Evolutionary conservation across 148 eudicot species (phyloP).

Genomic region (Spergularia bocconei): DNA sequence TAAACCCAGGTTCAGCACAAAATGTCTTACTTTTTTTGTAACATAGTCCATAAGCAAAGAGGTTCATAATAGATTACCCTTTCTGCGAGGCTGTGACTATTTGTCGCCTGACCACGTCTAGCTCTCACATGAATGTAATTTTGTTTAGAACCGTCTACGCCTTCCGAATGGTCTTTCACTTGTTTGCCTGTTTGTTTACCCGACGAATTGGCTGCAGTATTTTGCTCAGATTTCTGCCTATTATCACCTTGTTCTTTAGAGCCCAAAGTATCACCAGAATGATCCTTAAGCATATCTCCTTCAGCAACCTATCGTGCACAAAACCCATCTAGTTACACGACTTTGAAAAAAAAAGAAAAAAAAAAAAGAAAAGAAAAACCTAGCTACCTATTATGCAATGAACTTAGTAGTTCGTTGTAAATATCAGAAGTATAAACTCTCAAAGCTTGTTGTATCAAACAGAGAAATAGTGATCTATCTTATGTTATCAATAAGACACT

Average conservation of each 20-base stretch:
- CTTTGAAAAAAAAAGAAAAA: no score
- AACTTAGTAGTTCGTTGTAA: background rate
- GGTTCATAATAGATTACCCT: constrained; percentile 50
- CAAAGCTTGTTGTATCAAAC: background rate
- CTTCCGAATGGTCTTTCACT: constrained; percentile 50
- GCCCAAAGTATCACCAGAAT: constrained; percentile 47
- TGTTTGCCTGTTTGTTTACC: constrained; percentile 61
- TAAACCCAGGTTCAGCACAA: constrained; percentile 20
- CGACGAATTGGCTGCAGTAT: constrained; percentile 29
- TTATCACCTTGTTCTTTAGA: constrained; percentile 52
- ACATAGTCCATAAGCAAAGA: constrained; percentile 2
- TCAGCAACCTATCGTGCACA: constrained; percentile 41
- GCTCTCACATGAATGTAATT: constrained; percentile 93
- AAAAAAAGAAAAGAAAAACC: no score
- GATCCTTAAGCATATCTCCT: constrained; percentile 47
- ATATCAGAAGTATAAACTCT: background rate
- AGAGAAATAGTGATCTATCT: background rate
- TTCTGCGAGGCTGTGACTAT: constrained; percentile 97
- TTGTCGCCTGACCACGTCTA: constrained; percentile 93
- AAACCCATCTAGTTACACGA: constrained; percentile 15
- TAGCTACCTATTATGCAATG: background rate
- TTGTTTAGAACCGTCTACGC: constrained; percentile 58
- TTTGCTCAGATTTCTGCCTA: constrained; percentile 50
- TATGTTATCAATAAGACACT: background rate
- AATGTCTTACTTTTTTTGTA: background rate